Percentiles rank a stretch among this genome's conserved stretches.
Conservation (phyloP, 2,329 filamentous ascomycete species). For the Curvularia sp. region DNA sequence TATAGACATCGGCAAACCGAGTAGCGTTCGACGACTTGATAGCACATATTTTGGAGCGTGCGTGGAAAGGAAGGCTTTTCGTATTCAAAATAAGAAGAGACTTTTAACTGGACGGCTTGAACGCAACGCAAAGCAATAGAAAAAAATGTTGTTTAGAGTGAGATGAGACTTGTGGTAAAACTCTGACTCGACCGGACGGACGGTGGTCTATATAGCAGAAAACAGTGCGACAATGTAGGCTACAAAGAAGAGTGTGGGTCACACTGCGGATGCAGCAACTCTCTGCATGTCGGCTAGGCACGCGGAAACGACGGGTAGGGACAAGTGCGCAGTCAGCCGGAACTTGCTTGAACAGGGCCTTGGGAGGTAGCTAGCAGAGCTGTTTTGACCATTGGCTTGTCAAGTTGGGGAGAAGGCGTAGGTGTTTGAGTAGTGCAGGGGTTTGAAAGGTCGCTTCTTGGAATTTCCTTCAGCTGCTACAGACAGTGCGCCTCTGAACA, state of each 20-base stretch:
- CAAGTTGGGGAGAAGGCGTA: slow-evolving; percentile 37
- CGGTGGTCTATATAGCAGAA: slow-evolving; percentile 47
- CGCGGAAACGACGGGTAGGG: slow-evolving; percentile 44
- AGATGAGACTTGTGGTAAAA: slow-evolving; percentile 22
- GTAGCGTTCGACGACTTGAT: slow-evolving; percentile 84
- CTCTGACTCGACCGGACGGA: slow-evolving; percentile 27
- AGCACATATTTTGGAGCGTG: slow-evolving; percentile 70
- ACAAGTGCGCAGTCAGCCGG: slow-evolving; percentile 48
- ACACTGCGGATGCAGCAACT: slow-evolving; percentile 38
- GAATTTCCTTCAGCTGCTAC: slow-evolving; percentile 44
- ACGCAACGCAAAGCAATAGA: slow-evolving; percentile 23
- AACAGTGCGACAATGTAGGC: slow-evolving; percentile 26
- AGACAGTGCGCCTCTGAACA: slow-evolving; percentile 24
- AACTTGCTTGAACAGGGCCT: slow-evolving; percentile 39
- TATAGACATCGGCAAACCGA: slow-evolving; percentile 87
- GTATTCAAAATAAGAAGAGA: neutral
- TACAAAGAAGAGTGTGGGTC: slow-evolving; percentile 34
- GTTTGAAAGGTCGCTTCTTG: slow-evolving; percentile 38
- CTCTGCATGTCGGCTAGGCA: slow-evolving; percentile 47
- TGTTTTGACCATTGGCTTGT: slow-evolving; percentile 44
- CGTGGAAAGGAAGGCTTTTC: neutral
- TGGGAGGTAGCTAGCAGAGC: slow-evolving; percentile 46
- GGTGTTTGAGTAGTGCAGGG: slow-evolving; percentile 39
- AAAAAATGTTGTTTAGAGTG: slow-evolving; percentile 19
- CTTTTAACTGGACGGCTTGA: slow-evolving; percentile 4